Evolutionary conservation across 2,329 filamentous ascomycete genomes (phyloP).

Genomic region (Monilinia fructigena): DNA sequence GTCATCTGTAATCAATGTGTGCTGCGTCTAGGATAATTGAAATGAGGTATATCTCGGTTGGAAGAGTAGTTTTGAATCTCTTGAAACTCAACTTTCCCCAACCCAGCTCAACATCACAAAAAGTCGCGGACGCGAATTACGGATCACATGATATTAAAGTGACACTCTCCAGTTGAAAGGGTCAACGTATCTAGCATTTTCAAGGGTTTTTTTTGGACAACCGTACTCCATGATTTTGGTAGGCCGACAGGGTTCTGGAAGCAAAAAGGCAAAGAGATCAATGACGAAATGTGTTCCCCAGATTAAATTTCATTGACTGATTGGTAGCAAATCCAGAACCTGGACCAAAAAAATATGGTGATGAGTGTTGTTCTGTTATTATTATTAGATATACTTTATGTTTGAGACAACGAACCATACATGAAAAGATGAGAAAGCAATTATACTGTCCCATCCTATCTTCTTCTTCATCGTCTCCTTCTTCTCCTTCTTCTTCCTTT

Average conservation of each 20-base stretch:
- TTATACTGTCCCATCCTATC: neutral
- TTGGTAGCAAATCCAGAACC: neutral
- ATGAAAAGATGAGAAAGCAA: neutral
- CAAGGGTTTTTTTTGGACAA: neutral
- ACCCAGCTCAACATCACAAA: slow-evolving; percentile 10
- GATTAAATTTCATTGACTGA: neutral
- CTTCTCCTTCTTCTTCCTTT: neutral
- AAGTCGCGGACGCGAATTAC: slow-evolving; percentile 22
- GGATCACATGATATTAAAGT: slow-evolving; percentile 5
- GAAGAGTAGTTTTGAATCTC: neutral
- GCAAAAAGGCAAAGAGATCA: neutral
- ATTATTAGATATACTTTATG: neutral
- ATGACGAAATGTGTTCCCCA: slow-evolving; percentile 17
- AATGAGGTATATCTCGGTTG: neutral
- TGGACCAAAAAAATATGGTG: too few relatives aligned
- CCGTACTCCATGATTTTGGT: too few relatives aligned
- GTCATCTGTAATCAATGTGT: neutral
- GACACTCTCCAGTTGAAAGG: too few relatives aligned
- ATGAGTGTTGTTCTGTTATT: too few relatives aligned
- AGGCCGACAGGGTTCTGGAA: neutral
- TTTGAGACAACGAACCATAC: slow-evolving; percentile 10
- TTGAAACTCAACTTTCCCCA: neutral
- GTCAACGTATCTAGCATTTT: neutral
- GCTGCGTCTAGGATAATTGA: neutral
- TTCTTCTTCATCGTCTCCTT: neutral